These are phyloP conservation scores for Strobilomyces echinocephalus DNA, from an alignment of 768 basidiomycete genomes.

Conservation along the genomic window DNA sequence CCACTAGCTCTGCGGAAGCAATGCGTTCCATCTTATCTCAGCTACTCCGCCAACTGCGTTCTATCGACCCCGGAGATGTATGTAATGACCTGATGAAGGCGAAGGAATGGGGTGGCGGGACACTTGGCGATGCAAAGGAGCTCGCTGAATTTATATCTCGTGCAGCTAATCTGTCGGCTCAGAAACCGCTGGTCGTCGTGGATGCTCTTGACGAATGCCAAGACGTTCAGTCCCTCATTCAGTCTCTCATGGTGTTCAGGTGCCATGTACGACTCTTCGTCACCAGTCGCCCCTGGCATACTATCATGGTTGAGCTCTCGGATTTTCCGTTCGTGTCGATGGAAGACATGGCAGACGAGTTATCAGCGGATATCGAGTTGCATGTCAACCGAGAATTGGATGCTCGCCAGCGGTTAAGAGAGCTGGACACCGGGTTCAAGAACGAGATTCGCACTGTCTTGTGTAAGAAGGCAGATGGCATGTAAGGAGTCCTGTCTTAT, in stretches of 20 bases:
- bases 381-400: constrained; percentile 1
- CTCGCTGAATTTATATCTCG: neutral
- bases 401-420: neutral
- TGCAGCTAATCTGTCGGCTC: neutral
- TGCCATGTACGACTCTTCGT: neutral
- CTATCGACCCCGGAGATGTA: neutral
- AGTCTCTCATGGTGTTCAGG: neutral
- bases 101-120: neutral
- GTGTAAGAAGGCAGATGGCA: neutral
- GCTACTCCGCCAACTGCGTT: neutral
- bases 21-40: constrained; percentile 2
- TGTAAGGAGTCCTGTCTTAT: neutral
- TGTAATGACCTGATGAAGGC: neutral
- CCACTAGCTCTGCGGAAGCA: neutral
- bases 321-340: constrained; percentile 2
- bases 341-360: neutral
- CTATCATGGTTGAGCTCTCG: neutral
- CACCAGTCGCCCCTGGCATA: neutral
- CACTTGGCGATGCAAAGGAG: neutral
- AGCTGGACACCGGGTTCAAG: neutral
- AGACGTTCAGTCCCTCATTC: neutral
- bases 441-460: neutral
- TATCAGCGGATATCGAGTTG: neutral
- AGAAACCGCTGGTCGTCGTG: neutral
- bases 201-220: constrained; percentile 9